Percentiles rank a stretch among this genome's conserved stretches.
These are phyloP conservation scores for Podospora comata DNA, from an alignment of 495 filamentous ascomycete genomes.

Conservation along the genomic window DNA sequence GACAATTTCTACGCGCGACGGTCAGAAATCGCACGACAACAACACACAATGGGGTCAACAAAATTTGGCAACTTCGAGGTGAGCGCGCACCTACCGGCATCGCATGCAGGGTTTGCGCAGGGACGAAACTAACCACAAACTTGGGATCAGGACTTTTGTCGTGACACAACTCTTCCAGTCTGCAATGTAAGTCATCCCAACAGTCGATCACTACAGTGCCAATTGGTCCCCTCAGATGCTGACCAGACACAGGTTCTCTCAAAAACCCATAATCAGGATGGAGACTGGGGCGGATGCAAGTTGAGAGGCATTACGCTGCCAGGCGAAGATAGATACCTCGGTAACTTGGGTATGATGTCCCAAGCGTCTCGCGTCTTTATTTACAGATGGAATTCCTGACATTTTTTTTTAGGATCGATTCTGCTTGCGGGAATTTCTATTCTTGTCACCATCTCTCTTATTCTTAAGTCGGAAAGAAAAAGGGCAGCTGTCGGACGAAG, in stretches of 20 bases:
- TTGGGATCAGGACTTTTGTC: conserved; percentile 76
- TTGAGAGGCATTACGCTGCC: conserved; percentile 71
- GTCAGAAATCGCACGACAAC: neutral
- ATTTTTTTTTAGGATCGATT: conserved; percentile 74
- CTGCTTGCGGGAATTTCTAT: conserved; percentile 77
- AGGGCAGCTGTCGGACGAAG: conserved; percentile 90
- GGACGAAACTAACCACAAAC: conserved; percentile 22
- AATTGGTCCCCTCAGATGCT: conserved; percentile 4
- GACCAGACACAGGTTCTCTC: conserved; percentile 43
- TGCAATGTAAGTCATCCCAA: conserved; percentile 73
- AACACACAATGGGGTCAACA: conserved; percentile 53
- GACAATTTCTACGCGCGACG: conserved; percentile 7
- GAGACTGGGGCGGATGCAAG: conserved; percentile 61
- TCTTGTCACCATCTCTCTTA: conserved; percentile 56
- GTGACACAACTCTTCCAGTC: conserved; percentile 89
- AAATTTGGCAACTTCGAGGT: conserved; percentile 91
- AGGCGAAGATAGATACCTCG: conserved; percentile 55
- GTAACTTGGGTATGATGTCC: conserved; percentile 74
- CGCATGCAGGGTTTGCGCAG: neutral
- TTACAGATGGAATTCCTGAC: conserved; percentile 19
- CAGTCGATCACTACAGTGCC: neutral
- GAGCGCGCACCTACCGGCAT: conserved; percentile 38
- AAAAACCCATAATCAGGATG: conserved; percentile 40
- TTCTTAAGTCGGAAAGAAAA: conserved; percentile 86
- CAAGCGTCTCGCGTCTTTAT: neutral